These are phyloP conservation scores for Lophiostoma macrostomum DNA, from an alignment of 495 filamentous ascomycete species.

Conservation along the genomic window DNA sequence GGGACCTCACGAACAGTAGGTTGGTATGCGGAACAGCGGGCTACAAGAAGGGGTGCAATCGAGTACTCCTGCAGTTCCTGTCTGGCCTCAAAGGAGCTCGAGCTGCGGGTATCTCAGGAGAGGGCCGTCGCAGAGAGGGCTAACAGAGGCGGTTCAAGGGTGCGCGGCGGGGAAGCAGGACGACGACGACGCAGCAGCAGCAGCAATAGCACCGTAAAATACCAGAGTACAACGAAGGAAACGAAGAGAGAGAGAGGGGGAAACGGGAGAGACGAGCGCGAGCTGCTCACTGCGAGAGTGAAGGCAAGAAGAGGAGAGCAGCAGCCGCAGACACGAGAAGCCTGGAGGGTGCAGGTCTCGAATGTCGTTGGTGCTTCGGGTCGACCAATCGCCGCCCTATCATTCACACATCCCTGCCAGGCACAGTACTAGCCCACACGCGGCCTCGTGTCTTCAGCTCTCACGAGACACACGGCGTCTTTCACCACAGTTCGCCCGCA, in stretches of 20 bases:
- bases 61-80: conserved; percentile 83
- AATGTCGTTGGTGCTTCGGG: conserved; percentile 1
- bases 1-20: conserved; percentile 10
- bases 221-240: conserved; percentile 32
- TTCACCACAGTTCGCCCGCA: too few species aligned
- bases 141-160: not conserved
- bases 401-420: not conserved
- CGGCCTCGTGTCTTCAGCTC: not conserved
- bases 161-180: not conserved
- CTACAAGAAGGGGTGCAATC: conserved; percentile 13
- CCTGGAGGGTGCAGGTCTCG: not conserved
- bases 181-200: conserved; percentile 5
- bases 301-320: conserved; percentile 5
- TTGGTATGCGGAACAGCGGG: conserved; percentile 10
- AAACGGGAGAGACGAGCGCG: conserved; percentile 3
- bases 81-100: conserved; percentile 83
- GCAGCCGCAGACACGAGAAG: not conserved
- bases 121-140: conserved; percentile 3
- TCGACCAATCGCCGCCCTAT: not conserved
- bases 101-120: conserved; percentile 21
- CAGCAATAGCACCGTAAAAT: conserved; percentile 26
- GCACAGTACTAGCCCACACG: not conserved
- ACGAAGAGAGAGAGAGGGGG: conserved; percentile 8
- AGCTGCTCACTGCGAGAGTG: conserved; percentile 3
- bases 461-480: not conserved